These are phyloP conservation scores for Penicillium turbatum DNA, from an alignment of 495 filamentous ascomycete species.

Conservation along the genomic window DNA sequence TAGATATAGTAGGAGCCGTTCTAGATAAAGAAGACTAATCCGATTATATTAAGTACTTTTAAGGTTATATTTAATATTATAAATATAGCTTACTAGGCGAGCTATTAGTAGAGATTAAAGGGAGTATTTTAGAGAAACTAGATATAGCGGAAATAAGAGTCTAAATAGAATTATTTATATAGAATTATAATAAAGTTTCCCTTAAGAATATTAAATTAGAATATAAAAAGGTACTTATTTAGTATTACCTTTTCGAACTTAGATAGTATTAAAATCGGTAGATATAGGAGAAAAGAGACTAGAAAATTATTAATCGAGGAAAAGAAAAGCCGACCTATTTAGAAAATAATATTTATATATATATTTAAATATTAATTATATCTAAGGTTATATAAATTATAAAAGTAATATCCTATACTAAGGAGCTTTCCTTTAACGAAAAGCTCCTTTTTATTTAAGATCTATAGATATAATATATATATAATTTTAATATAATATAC, in stretches of 20 bases:
- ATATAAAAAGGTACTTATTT: constrained; percentile 11
- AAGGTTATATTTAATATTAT: constrained; percentile 18
- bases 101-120: constrained; percentile 17
- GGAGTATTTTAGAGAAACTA: constrained; percentile 13
- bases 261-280: constrained; percentile 15
- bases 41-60: constrained; percentile 21
- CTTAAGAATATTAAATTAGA: constrained; percentile 10
- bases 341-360: constrained; percentile 13
- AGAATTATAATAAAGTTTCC: not conserved
- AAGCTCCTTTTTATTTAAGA: constrained; percentile 12
- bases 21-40: constrained; percentile 14
- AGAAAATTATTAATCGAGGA: constrained; percentile 14
- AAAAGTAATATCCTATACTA: constrained; percentile 10
- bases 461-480: constrained; percentile 8
- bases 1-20: constrained; percentile 18
- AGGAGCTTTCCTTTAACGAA: constrained; percentile 12
- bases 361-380: constrained; percentile 14
- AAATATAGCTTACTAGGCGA: constrained; percentile 14
- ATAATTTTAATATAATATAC: constrained; percentile 15
- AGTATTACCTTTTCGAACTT: constrained; percentile 12
- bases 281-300: constrained; percentile 15
- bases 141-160: constrained; percentile 12
- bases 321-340: constrained; percentile 10
- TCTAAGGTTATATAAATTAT: constrained; percentile 14
- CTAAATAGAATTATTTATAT: constrained; percentile 5